Conservation (phyloP, 1,139 yeast genomes). For the Wickerhamiella infanticola region DNA sequence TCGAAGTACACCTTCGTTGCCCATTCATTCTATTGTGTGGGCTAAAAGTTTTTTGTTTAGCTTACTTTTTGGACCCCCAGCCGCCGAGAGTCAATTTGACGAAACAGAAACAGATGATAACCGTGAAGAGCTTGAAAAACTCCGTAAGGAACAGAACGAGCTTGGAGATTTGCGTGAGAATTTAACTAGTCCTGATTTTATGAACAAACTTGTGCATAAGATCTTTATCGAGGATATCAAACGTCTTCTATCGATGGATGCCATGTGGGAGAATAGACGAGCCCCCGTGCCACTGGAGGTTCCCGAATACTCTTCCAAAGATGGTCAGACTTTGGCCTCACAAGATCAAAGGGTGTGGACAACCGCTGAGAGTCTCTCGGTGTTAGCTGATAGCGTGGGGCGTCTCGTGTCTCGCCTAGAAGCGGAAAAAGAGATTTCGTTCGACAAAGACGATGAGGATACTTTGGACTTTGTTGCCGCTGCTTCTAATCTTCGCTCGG, state of each 20-base stretch:
- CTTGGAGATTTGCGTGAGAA: slow-evolving; percentile 44
- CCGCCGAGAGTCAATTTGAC: slow-evolving; percentile 25
- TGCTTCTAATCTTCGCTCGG: slow-evolving; percentile 70
- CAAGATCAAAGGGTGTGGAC: slow-evolving; percentile 54
- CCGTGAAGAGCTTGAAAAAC: slow-evolving; percentile 38
- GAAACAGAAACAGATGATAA: slow-evolving; percentile 37
- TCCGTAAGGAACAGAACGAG: slow-evolving; percentile 64
- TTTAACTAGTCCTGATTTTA: slow-evolving; percentile 27
- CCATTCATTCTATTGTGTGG: slow-evolving; percentile 95
- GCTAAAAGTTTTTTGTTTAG: slow-evolving; percentile 80
- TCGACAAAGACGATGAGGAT: slow-evolving; percentile 92
- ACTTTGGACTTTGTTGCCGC: slow-evolving; percentile 79
- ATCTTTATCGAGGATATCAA: slow-evolving; percentile 61
- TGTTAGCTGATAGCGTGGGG: slow-evolving; percentile 37
- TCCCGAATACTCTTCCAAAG: slow-evolving; percentile 13
- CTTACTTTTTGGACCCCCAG: slow-evolving; percentile 44
- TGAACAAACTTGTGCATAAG: slow-evolving; percentile 25
- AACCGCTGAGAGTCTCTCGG: slow-evolving; percentile 44
- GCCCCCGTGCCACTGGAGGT: slow-evolving; percentile 48
- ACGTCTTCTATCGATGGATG: slow-evolving; percentile 52
- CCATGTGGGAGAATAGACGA: slow-evolving; percentile 60
- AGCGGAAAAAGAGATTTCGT: slow-evolving; percentile 33
- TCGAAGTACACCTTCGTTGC: slow-evolving; percentile 90
- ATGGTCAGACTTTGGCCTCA: slow-evolving; percentile 20
- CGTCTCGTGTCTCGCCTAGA: slow-evolving; percentile 37